A percentile compares a stretch with the other conserved stretches of the same genome.
Evolutionary conservation across 129 eudicot genomes (phyloP).

Genomic region (Scalesia atractyloides): DNA sequence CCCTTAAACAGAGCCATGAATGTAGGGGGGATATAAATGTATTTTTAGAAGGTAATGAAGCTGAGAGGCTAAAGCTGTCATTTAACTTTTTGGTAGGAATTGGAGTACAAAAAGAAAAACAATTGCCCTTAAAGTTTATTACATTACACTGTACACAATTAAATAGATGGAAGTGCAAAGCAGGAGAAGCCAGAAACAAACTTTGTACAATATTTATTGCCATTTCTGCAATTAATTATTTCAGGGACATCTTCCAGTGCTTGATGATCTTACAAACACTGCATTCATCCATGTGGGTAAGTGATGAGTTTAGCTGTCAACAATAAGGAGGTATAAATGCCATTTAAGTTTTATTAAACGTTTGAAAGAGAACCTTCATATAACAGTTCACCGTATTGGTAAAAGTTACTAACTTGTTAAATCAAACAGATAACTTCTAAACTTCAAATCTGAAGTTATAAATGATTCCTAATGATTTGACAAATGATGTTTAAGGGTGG

Average conservation of each 20-base stretch:
- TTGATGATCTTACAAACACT: slow-evolving; percentile 19
- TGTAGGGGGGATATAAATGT: background rate
- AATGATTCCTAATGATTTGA: background rate
- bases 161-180: slow-evolving; percentile 6
- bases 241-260: slow-evolving; percentile 5
- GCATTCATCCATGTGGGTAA: slow-evolving; percentile 2
- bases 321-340: background rate
- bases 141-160: slow-evolving; percentile 13
- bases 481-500: slow-evolving; percentile 26
- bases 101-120: slow-evolving; percentile 20
- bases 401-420: background rate
- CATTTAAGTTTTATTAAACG: background rate
- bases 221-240: slow-evolving; percentile 17
- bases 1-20: slow-evolving; percentile 8
- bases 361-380: background rate
- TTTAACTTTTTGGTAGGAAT: background rate
- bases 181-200: slow-evolving; percentile 5
- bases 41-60: background rate
- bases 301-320: background rate
- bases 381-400: background rate
- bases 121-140: slow-evolving; percentile 1
- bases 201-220: slow-evolving; percentile 9
- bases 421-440: background rate
- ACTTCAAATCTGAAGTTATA: background rate
- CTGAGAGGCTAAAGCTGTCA: background rate